Evolutionary conservation across 1,284 basidiomycete genomes (phyloP).

Genomic region (Meripilus lineatus): DNA sequence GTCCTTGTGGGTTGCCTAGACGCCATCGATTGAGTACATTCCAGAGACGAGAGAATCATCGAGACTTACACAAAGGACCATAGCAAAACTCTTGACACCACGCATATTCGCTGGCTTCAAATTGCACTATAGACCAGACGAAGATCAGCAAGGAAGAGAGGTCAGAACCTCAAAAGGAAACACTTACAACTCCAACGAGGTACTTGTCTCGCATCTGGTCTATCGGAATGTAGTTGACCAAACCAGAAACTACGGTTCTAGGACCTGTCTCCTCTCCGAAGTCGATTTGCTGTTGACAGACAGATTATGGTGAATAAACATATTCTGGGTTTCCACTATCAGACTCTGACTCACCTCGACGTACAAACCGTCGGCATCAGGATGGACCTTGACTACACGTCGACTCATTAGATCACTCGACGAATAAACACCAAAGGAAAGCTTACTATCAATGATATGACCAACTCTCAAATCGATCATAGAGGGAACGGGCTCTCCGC

Average conservation of each 20-base stretch:
- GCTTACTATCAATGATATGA: slow-evolving; percentile 82
- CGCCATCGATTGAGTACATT: neutral
- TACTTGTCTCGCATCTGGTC: slow-evolving; percentile 87
- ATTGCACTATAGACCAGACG: slow-evolving; percentile 67
- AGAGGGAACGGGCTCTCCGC: slow-evolving; percentile 77
- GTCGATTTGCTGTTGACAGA: slow-evolving; percentile 98
- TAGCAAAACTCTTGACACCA: slow-evolving; percentile 93
- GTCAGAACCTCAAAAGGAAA: neutral
- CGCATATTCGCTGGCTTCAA: slow-evolving; percentile 95
- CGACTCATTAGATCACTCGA: neutral
- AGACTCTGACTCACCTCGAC: slow-evolving; percentile 68
- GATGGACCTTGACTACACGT: slow-evolving; percentile 79
- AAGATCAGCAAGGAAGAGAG: slow-evolving; percentile 5
- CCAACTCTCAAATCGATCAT: slow-evolving; percentile 95
- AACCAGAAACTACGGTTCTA: slow-evolving; percentile 89
- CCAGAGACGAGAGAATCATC: neutral
- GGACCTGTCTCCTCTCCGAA: slow-evolving; percentile 91
- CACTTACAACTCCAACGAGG: slow-evolving; percentile 79
- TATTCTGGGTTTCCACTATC: neutral
- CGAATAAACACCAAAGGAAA: neutral
- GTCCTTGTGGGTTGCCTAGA: slow-evolving; percentile 80
- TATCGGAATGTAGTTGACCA: slow-evolving; percentile 93
- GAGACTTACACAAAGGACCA: slow-evolving; percentile 82
- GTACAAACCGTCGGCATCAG: slow-evolving; percentile 91
- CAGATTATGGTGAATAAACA: neutral